Evolutionary conservation across 257 asterid species (phyloP).

Genomic region (Nicotiana noctiflora): DNA sequence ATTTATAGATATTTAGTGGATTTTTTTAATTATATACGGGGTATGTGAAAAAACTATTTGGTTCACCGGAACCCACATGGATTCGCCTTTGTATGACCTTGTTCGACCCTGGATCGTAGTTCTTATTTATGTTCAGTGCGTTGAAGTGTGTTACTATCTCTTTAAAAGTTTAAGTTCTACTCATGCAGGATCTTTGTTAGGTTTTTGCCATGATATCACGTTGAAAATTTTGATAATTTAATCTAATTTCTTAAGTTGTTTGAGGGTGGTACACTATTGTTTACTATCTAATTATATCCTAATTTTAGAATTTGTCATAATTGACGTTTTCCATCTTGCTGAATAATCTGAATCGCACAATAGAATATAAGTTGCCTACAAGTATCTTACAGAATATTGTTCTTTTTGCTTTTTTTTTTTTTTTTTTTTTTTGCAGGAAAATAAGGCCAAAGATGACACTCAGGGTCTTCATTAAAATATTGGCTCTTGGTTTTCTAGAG

Average conservation of each 20-base stretch:
- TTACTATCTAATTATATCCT: too few species aligned
- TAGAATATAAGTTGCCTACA: neutral
- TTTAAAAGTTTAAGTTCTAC: neutral
- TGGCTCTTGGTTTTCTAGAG: conserved; percentile 76
- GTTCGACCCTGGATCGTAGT: neutral
- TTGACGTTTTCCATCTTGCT: neutral
- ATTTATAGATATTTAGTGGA: too few species aligned
- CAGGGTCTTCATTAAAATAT: conserved; percentile 48
- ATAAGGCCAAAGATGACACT: conserved; percentile 68
- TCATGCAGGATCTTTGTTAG: neutral
- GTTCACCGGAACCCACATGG: too few species aligned
- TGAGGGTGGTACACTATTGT: too few species aligned
- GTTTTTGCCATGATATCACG: neutral
- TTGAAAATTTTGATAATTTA: neutral
- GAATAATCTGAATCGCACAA: neutral
- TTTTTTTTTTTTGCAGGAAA: conserved; percentile 52
- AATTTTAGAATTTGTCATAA: neutral
- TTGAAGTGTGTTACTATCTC: neutral
- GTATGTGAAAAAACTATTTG: too few species aligned
- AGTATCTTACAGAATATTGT: neutral
- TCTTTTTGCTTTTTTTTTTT: conserved; percentile 3
- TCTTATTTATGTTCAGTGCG: neutral
- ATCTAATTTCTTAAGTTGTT: neutral
- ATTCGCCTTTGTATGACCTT: neutral
- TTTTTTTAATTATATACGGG: too few species aligned